These are phyloP conservation scores for Penium margaritaceum DNA, from an alignment of 139 green algal genomes.

Conservation along the genomic window DNA sequence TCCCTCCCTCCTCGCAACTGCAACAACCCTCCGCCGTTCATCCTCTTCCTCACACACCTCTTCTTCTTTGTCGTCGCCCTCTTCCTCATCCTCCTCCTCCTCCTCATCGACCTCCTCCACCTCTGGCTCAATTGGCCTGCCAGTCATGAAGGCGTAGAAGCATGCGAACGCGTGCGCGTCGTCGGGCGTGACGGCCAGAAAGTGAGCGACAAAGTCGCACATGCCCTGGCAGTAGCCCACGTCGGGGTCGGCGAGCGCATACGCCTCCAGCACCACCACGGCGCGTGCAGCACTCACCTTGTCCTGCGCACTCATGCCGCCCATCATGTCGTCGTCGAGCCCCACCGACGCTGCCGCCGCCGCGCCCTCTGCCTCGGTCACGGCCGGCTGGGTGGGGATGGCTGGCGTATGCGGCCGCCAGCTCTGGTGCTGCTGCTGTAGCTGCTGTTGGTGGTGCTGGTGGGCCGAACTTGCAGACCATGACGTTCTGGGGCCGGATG, in stretches of 20 bases:
- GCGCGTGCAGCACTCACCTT: slow-evolving; percentile 9
- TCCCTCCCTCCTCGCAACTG: too few relatives aligned
- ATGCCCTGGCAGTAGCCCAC: slow-evolving; percentile 82
- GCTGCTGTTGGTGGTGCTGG: too few relatives aligned
- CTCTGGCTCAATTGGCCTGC: too few relatives aligned
- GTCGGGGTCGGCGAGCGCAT: slow-evolving; percentile 58
- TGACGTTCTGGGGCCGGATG: too few relatives aligned
- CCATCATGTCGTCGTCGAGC: neutral
- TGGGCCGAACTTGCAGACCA: too few relatives aligned
- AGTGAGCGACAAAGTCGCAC: slow-evolving; percentile 68
- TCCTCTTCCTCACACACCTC: too few relatives aligned
- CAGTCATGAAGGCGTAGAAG: slow-evolving; percentile 16
- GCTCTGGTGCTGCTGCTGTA: too few relatives aligned
- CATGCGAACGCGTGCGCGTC: slow-evolving; percentile 45
- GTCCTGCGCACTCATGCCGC: neutral
- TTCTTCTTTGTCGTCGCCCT: too few relatives aligned
- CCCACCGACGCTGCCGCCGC: neutral
- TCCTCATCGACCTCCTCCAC: too few relatives aligned
- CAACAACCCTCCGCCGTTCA: too few relatives aligned
- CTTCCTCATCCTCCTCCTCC: too few relatives aligned
- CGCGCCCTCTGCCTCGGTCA: neutral
- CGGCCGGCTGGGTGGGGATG: neutral
- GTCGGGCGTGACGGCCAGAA: slow-evolving; percentile 70
- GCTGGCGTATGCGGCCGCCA: too few relatives aligned
- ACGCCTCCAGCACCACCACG: slow-evolving; percentile 61